Evolutionary conservation across 345 rosid genomes (phyloP), one percentile per base, ranked within the genome.

Genomic region (Eucalyptus cloeziana): DNA sequence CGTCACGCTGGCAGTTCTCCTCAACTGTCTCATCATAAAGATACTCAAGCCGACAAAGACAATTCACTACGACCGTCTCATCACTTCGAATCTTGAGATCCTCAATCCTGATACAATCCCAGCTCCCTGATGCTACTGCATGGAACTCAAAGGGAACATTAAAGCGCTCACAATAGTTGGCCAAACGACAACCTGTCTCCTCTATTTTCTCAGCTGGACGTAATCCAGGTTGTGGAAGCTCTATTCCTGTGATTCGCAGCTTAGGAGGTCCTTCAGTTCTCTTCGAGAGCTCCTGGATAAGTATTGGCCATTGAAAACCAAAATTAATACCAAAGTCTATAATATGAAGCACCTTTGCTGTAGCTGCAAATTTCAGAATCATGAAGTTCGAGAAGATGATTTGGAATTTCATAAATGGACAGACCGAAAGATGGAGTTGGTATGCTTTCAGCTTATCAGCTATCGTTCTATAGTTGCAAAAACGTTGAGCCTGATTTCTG

Each of bases 301-400:
- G 97, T 90, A 91, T 88, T 2, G 99, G 99, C 99, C 98, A 97
- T 43, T 96, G 98, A 92, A 96, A 97, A 89, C 99, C 99, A 80
- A 94, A 96, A 16, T 88, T 80, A 85, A 97, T 94, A 67, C 99
- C 99, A 17, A 97, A 97, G 92, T 97, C 99, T 86, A 97, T 90
- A 62, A 97, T 92, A 90, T 97, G 99, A 92, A 97, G 96, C 80
- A 92, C 93, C 10, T 92, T 90, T 54, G 96, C 94, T 27, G 89
- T 93, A 71, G 92, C 93, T 54, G 98, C 94, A 62, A 92, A 91
- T 27, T 92, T 88, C 87, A 88, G 52, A 87, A 98, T 94, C 91
- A 87, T 94, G 88, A 89, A 89, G 92, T 91, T 95, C 6, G 96
- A 93, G 85, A 91, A 98, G 86, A 90, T 31, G 27, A 96, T 93